phyloP scores from a whole-genome alignment of 2,329 filamentous ascomycete species.

The Didymella arachidicola region DNA sequence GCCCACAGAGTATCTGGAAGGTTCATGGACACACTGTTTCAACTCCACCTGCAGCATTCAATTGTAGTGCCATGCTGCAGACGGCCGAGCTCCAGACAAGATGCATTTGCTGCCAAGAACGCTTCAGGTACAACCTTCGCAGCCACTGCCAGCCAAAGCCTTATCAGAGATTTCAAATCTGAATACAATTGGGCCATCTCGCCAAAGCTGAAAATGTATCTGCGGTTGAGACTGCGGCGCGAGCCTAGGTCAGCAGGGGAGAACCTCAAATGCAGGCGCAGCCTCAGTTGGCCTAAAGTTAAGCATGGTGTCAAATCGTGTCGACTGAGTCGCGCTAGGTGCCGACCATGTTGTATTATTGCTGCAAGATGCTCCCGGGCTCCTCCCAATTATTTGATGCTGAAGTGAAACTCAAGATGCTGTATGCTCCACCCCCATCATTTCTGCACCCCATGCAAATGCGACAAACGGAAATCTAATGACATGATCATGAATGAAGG shows the following conservation, averaged over 20 bases:
- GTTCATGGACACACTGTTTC: neutral
- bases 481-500: conserved; percentile 1
- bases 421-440: conserved; percentile 3
- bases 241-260: conserved; percentile 11
- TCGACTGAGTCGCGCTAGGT: neutral
- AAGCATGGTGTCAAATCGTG: neutral
- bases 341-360: conserved; percentile 8
- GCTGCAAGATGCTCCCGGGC: conserved; percentile 1
- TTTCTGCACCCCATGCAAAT: conserved; percentile 7
- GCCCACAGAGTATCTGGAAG: too few species aligned
- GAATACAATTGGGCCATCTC: conserved; percentile 16
- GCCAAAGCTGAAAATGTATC: conserved; percentile 12
- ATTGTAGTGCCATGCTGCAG: neutral
- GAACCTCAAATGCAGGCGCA: conserved; percentile 9
- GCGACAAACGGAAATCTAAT: conserved; percentile 1
- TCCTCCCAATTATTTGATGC: neutral
- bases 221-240: conserved; percentile 23
- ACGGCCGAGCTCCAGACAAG: neutral
- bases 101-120: neutral
- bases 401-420: neutral
- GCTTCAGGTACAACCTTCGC: neutral
- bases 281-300: neutral
- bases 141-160: neutral
- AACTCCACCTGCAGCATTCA: neutral
- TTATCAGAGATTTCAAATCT: neutral